Base-by-base conservation (phyloP, 2,329 filamentous ascomycete genomes). In the Fusarium sterilihyphosum region DNA sequence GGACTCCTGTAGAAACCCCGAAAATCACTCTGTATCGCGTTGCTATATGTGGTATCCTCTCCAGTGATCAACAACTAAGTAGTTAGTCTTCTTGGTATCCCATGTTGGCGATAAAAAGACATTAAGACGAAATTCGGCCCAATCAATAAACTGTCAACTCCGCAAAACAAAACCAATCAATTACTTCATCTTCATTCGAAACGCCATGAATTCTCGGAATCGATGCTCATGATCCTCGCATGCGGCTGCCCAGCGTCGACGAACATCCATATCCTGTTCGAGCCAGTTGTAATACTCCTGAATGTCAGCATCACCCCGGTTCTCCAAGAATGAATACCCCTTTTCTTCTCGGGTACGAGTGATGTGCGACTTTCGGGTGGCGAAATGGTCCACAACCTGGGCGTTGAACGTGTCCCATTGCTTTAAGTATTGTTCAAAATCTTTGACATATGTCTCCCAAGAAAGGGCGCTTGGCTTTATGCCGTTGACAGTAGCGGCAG, bases 241-340 rank as follows among this genome's bases (percentile, higher is more conserved):
- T 13, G 89, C 89, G 14, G 86, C 80, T 37, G 83, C 82, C 91
- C 92, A 94, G 64, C 88, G 86, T 77, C 85, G 85, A 64, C 91
- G 85, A 10, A 93, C 88, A 54, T 85, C 84, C 72, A 90, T 87
- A 78, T 95, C 93, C 80, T 93, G 89, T 73, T 88, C 87, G 63
- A 92, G 82, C 79, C 88, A 89, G 43, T 83, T 83, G 66, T 90
- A 80, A 79, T 94, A 94, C 63, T 88, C 86, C 22, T 84, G 79
- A 31, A 91, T 85, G 0, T 88, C 90, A 3, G 75, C 72, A 44
- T 87, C 83, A 31, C 86, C 80, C 4, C 80, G 79, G 14, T 81
- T 77, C 37, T 83, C 82, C 24, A 90, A 78, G 81, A 88, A 90
- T 4, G 77, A 78, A 46, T 84, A 82, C 17, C 85, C 87, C 60